Evolutionary conservation across 208 protist species (phyloP).

Genomic region (Wallacemonas rigidus): DNA sequence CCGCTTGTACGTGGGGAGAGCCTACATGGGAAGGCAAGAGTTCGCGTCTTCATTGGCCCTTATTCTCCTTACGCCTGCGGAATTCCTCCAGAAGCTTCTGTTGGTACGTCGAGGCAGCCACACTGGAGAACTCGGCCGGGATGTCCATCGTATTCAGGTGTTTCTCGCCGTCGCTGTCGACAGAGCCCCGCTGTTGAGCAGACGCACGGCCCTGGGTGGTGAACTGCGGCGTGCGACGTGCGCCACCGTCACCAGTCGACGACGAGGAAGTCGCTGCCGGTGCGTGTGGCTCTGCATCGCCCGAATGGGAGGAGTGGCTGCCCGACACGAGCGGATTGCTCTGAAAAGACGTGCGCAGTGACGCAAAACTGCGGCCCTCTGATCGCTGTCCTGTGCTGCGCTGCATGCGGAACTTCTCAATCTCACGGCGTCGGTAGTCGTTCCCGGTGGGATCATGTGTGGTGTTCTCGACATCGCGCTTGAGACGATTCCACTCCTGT

Average conservation of each 20-base stretch:
- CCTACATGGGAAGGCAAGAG: too few relatives aligned
- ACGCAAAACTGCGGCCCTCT: constrained; percentile 12
- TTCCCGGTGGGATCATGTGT: constrained; percentile 63
- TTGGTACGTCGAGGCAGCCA: constrained; percentile 82
- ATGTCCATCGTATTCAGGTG: constrained; percentile 35
- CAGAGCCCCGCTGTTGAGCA: constrained; percentile 9
- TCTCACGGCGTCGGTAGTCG: constrained; percentile 70
- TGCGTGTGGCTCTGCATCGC: background rate
- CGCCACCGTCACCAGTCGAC: background rate
- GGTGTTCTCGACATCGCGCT: constrained; percentile 63
- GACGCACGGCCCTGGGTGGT: constrained; percentile 2
- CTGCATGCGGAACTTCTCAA: constrained; percentile 60
- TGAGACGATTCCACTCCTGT: constrained; percentile 59
- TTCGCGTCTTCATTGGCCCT: background rate
- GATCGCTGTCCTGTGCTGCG: constrained; percentile 26
- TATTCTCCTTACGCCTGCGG: constrained; percentile 41
- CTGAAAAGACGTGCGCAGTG: constrained; percentile 1
- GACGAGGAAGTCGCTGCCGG: background rate
- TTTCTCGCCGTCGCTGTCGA: constrained; percentile 20
- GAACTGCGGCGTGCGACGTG: constrained; percentile 11
- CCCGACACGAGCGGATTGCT: constrained; percentile 11
- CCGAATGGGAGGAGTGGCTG: background rate
- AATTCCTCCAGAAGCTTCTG: constrained; percentile 78
- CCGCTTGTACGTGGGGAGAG: background rate
- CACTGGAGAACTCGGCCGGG: constrained; percentile 72